These are phyloP conservation scores for Syzygium aqueum DNA, from an alignment of 345 rosid species.

Conservation along the genomic window DNA sequence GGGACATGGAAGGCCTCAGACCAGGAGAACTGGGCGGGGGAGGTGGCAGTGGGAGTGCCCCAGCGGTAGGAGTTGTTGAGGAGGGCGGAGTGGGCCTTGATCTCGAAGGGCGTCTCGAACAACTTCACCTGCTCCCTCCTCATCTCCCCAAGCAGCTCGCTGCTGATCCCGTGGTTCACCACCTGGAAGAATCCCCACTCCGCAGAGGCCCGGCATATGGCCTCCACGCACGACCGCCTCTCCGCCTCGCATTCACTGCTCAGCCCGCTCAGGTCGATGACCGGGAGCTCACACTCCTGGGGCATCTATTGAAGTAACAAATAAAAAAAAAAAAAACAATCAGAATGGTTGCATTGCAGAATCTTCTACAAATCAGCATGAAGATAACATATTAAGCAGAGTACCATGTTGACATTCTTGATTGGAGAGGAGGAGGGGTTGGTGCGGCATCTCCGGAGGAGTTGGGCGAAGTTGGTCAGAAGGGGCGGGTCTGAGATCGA, in stretches of 20 bases:
- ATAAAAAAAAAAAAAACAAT: too few relatives aligned
- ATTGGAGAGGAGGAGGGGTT: background rate
- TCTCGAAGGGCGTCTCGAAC: slow-evolving; percentile 35
- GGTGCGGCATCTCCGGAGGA: background rate
- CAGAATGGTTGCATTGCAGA: too few relatives aligned
- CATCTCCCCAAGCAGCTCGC: slow-evolving; percentile 30
- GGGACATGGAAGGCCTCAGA: slow-evolving; percentile 67
- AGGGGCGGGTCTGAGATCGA: background rate
- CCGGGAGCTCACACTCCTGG: slow-evolving; percentile 24
- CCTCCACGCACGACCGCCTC: slow-evolving; percentile 15
- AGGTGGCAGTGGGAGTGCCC: slow-evolving; percentile 46
- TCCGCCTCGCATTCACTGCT: slow-evolving; percentile 11
- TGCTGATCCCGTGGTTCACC: slow-evolving; percentile 48
- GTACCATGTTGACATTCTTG: background rate
- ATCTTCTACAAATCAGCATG: too few relatives aligned
- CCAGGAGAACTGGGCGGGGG: slow-evolving; percentile 49
- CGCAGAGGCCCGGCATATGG: slow-evolving; percentile 38
- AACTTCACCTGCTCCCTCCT: slow-evolving; percentile 35
- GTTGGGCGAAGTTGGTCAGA: background rate
- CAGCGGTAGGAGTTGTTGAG: slow-evolving; percentile 53
- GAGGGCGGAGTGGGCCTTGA: slow-evolving; percentile 27
- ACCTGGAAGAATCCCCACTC: slow-evolving; percentile 78
- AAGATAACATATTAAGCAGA: too few relatives aligned
- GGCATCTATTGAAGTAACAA: too few relatives aligned
- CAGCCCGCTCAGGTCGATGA: slow-evolving; percentile 36